A percentile compares a stretch with the other conserved stretches of the same genome.
These are phyloP conservation scores for Neurospora sp. DNA, from an alignment of 495 filamentous ascomycete species.

Conservation along the genomic window DNA sequence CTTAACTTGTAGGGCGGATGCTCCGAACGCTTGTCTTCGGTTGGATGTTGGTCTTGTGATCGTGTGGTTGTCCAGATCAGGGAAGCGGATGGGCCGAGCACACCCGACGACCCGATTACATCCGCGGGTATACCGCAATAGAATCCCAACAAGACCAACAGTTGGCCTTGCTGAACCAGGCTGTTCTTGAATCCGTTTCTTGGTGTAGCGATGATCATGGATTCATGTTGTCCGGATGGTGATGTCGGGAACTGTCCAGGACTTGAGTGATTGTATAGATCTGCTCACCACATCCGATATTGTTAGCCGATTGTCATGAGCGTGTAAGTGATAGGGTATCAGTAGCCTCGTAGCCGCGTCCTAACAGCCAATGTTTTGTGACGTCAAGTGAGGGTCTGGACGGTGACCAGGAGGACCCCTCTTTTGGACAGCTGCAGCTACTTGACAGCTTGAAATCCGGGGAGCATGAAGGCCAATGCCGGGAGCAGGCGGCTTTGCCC, in stretches of 20 bases:
- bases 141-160: background rate
- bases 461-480: background rate
- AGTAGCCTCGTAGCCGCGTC: background rate
- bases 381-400: background rate
- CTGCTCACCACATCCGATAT: background rate
- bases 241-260: background rate
- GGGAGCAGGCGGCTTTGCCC: background rate
- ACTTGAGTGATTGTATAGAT: background rate
- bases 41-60: background rate
- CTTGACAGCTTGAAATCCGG: background rate
- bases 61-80: background rate
- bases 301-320: background rate
- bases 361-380: background rate
- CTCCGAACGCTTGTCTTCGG: background rate
- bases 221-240: background rate
- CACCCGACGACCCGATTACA: background rate
- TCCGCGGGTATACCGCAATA: background rate
- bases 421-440: background rate
- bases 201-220: background rate
- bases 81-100: background rate
- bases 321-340: background rate
- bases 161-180: background rate
- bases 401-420: background rate
- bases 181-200: background rate
- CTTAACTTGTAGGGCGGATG: background rate